Conservation (phyloP, 495 filamentous ascomycete species). For the Mytilinidion resinicola region DNA sequence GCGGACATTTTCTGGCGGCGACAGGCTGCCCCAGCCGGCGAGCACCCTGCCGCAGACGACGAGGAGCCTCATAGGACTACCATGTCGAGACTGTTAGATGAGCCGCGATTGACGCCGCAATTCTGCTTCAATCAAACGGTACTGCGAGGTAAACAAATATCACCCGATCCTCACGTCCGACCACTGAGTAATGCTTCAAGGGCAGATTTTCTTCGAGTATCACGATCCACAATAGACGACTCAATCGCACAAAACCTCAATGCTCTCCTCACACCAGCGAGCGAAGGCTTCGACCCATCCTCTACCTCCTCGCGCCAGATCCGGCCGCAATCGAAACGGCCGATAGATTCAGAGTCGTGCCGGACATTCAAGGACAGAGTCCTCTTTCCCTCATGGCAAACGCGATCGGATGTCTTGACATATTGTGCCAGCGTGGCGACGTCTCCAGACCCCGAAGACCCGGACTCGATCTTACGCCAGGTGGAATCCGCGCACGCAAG, state of each 20-base stretch:
- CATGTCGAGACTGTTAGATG: slow-evolving; percentile 58
- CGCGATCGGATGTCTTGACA: slow-evolving; percentile 73
- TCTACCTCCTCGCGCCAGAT: slow-evolving; percentile 58
- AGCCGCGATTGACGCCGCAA: slow-evolving; percentile 69
- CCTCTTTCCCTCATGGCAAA: slow-evolving; percentile 84
- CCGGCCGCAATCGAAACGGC: slow-evolving; percentile 37
- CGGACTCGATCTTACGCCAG: slow-evolving; percentile 63
- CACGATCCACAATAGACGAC: slow-evolving; percentile 81
- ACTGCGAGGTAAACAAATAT: slow-evolving; percentile 61
- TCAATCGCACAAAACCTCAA: slow-evolving; percentile 91
- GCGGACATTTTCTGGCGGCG: slow-evolving; percentile 31
- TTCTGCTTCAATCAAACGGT: slow-evolving; percentile 88
- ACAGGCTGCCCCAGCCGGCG: neutral
- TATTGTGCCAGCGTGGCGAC: slow-evolving; percentile 90
- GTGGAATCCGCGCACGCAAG: slow-evolving; percentile 62
- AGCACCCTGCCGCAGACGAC: neutral
- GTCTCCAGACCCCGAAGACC: slow-evolving; percentile 80
- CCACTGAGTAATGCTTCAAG: slow-evolving; percentile 16
- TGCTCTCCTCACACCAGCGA: slow-evolving; percentile 72
- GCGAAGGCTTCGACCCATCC: slow-evolving; percentile 67
- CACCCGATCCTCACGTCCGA: slow-evolving; percentile 1
- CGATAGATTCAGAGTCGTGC: slow-evolving; percentile 59
- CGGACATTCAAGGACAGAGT: slow-evolving; percentile 67
- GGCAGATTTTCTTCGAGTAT: slow-evolving; percentile 87
- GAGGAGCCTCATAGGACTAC: neutral